These are phyloP conservation scores for Tilletia setariae DNA, from an alignment of 1,284 basidiomycete species.

Conservation along the genomic window DNA sequence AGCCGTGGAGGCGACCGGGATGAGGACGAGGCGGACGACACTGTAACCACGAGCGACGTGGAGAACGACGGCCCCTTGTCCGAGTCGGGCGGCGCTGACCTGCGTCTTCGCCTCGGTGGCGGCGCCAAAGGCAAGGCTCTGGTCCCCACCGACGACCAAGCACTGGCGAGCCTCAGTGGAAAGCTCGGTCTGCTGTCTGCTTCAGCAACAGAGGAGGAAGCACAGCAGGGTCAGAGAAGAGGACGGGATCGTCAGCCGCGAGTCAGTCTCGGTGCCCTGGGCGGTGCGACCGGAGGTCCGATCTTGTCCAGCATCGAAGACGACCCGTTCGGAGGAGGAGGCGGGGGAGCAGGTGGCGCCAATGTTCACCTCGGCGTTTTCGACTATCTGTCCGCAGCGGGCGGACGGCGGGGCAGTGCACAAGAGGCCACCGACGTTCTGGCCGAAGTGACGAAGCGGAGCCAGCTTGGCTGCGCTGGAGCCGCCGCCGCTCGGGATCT, in stretches of 20 bases:
- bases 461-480: not conserved
- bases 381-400: no score
- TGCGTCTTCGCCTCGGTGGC: no score
- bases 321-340: conserved; percentile 1
- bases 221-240: not conserved
- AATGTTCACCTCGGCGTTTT: no score
- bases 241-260: conserved; percentile 4
- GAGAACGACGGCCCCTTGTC: not conserved
- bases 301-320: not conserved
- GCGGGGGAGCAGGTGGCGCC: not conserved
- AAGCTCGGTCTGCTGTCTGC: not conserved
- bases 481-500: not conserved
- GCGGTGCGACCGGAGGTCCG: not conserved
- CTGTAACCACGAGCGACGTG: not conserved
- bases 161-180: not conserved
- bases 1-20: not conserved
- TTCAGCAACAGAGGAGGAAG: not conserved
- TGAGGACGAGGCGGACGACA: not conserved
- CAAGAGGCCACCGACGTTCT: not conserved
- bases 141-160: not conserved
- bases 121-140: no score
- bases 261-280: not conserved
- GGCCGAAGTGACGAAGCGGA: not conserved
- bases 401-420: not conserved
- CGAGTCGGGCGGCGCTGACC: no score